phyloP scores from a whole-genome alignment of 169 alveolate species.

The Perkinsus marinus region DNA sequence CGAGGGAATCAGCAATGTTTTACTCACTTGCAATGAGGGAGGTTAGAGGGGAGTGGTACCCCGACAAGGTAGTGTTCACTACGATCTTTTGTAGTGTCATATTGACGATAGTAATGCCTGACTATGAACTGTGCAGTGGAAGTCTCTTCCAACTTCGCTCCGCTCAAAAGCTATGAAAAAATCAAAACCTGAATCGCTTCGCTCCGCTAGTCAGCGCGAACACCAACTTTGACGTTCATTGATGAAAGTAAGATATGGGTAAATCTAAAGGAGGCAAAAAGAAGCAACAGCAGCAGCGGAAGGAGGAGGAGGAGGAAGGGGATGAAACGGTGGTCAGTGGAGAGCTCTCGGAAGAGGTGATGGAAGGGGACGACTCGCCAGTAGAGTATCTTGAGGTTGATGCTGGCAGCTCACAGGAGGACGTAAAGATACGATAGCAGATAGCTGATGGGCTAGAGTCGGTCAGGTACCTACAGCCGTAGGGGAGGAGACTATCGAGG shows the following conservation, averaged over 20 bases:
- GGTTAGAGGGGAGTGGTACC: neutral
- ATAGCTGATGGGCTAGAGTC: too few species aligned
- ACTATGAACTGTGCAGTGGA: neutral
- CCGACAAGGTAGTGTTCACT: neutral
- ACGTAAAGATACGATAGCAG: neutral
- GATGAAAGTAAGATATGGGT: neutral
- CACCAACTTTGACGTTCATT: neutral
- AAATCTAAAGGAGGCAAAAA: neutral
- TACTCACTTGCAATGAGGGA: neutral
- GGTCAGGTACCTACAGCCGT: too few species aligned
- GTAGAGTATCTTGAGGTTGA: neutral
- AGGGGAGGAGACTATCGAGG: too few species aligned
- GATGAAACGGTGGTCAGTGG: neutral
- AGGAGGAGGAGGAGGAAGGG: neutral
- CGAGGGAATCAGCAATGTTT: neutral
- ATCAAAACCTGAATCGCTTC: neutral
- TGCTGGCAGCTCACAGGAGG: neutral
- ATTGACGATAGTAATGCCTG: neutral
- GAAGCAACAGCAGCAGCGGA: neutral
- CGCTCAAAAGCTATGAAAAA: neutral
- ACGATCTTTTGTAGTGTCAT: neutral
- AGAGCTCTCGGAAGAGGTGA: neutral
- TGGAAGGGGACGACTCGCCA: neutral
- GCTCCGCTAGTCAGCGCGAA: neutral
- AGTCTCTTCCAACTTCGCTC: neutral